These are phyloP conservation scores for Lasiodiplodia hormozganensis DNA, from an alignment of 2,329 filamentous ascomycete genomes.

Conservation along the genomic window DNA sequence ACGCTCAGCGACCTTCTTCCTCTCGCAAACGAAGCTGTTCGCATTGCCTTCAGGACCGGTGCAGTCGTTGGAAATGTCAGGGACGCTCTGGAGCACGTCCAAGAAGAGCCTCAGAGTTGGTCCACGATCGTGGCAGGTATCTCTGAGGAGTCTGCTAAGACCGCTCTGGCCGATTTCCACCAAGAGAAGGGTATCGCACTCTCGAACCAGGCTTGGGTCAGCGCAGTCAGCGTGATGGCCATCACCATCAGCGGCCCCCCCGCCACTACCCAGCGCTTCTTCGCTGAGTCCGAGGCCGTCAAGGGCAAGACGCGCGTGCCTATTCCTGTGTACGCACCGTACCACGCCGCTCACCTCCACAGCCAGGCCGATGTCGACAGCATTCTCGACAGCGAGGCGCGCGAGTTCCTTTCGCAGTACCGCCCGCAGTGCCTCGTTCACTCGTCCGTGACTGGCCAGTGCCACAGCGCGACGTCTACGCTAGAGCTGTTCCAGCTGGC, in stretches of 20 bases:
- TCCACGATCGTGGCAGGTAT: slow-evolving; percentile 69
- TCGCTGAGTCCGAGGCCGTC: slow-evolving; percentile 57
- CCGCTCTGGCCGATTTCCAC: slow-evolving; percentile 65
- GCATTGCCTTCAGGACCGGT: slow-evolving; percentile 71
- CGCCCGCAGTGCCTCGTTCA: slow-evolving; percentile 54
- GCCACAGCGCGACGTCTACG: slow-evolving; percentile 53
- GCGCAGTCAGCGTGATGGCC: slow-evolving; percentile 65
- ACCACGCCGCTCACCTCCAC: slow-evolving; percentile 65
- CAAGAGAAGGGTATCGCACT: slow-evolving; percentile 58
- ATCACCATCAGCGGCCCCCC: slow-evolving; percentile 67
- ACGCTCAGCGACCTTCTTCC: slow-evolving; percentile 68
- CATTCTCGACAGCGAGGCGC: slow-evolving; percentile 54
- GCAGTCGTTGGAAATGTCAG: slow-evolving; percentile 52
- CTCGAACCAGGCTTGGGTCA: slow-evolving; percentile 63
- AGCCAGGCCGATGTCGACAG: slow-evolving; percentile 57
- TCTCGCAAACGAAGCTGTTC: slow-evolving; percentile 68
- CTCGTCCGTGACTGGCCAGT: slow-evolving; percentile 55
- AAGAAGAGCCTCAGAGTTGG: slow-evolving; percentile 67
- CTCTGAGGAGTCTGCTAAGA: slow-evolving; percentile 59
- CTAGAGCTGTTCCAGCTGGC: slow-evolving; percentile 54
- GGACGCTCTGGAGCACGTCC: slow-evolving; percentile 58
- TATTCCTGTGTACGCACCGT: slow-evolving; percentile 64
- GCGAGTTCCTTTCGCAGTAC: slow-evolving; percentile 50
- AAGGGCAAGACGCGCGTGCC: slow-evolving; percentile 58
- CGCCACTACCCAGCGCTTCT: slow-evolving; percentile 58